Evolutionary conservation across 805 yeast genomes (phyloP), one percentile per base, ranked within the genome.

Genomic region (Yamadazyma takamatsuzukensis): DNA sequence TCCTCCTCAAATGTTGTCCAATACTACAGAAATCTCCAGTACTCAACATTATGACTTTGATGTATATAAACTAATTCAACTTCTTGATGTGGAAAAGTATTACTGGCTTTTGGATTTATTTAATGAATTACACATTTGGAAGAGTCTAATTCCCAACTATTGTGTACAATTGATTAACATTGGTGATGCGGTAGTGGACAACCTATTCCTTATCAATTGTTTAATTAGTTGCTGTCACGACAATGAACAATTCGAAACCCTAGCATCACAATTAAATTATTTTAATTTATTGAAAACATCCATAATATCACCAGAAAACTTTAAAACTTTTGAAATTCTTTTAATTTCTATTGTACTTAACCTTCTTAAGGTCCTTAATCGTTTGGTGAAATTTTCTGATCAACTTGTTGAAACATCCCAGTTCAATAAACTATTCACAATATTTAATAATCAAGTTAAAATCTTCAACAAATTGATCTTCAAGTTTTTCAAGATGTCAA

Each of bases 101-200:
- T 56, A 54, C 41, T 62, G 69, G 68, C 27, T 65, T 7, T 44
- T 65, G 14, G 72, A 65, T 42, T 39, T 65, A 17, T 63, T 62
- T 36, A 65, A 65, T 30, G 69, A 59, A n/a, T 36, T 61, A 19
- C 38, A 45, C 26, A 43, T 64, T 11, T 65, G 70, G 70, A 61
- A 61, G 37, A 44, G 53, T 15, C 38, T 57, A 9, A 44, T 65
- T 7, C 70, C 70, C 2, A 41, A 44, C 12, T 59, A 56, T 34
- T 59, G 67, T 38, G 35, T 61, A 12, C 39, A 38, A 16, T 36
- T 43, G 30, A 29, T 39, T 9, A 36, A 42, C 26, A 19, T 24
- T 12, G 7, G 12, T 6, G 38, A 36, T 3, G 16, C 5, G 2
- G 14, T 18, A 7, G 8, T 18, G 25, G 17, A 19, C 6, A 36